Conservation (phyloP, 106 monocot species). For the Dendrobium huoshanense region DNA sequence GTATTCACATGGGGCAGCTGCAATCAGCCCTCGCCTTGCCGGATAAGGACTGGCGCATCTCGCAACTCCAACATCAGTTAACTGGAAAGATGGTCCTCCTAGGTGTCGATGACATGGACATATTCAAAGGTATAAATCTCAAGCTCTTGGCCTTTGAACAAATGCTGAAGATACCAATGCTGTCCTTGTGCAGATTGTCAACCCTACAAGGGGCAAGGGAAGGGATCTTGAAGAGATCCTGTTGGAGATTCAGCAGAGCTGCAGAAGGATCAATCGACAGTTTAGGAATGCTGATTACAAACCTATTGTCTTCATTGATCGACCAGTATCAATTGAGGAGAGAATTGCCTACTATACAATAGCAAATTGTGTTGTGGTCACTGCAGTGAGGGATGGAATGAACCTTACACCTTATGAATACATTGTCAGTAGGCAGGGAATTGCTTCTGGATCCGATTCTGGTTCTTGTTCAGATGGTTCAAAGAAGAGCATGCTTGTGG, state of each 20-base stretch:
- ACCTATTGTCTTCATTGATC: conserved; percentile 69
- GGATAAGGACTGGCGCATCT: conserved; percentile 45
- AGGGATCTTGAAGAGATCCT: conserved; percentile 56
- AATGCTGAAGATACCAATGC: conserved; percentile 57
- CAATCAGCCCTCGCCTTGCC: conserved; percentile 37
- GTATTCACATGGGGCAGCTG: conserved; percentile 79
- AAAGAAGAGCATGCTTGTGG: conserved; percentile 62
- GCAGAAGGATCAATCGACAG: conserved; percentile 62
- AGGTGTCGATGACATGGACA: conserved; percentile 91
- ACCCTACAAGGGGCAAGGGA: conserved; percentile 66
- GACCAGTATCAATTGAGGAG: conserved; percentile 41
- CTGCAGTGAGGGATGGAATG: conserved; percentile 77
- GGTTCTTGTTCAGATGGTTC: conserved; percentile 12
- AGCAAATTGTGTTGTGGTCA: conserved; percentile 73
- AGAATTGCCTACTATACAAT: conserved; percentile 68
- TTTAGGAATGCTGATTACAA: conserved; percentile 45
- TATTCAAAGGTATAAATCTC: conserved; percentile 86
- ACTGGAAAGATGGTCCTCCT: conserved; percentile 65
- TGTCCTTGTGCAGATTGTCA: conserved; percentile 71
- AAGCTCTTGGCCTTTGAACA: conserved; percentile 83
- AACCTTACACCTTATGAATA: conserved; percentile 91
- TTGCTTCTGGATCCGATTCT: conserved; percentile 15
- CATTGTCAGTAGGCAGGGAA: conserved; percentile 63
- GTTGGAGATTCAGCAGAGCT: conserved; percentile 60
- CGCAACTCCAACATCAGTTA: conserved; percentile 52